Base-by-base conservation (phyloP, 2,329 filamentous ascomycete species). In the Beauveria australis region DNA sequence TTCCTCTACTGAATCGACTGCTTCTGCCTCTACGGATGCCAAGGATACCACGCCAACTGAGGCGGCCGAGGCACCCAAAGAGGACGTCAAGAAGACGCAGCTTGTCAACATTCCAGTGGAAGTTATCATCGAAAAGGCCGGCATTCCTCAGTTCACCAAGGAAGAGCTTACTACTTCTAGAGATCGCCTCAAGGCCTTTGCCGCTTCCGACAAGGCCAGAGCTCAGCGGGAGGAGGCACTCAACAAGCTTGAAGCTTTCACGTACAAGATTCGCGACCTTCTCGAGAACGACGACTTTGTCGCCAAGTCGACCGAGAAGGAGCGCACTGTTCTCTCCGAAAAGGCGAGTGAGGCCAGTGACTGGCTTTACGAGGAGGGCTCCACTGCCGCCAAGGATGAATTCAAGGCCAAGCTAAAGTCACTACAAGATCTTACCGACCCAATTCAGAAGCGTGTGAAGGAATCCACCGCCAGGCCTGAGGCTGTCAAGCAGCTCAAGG, bases 171-270 rank as follows among this genome's bases (percentile, higher is more conserved):
- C 76, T 64, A 73, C 78, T 68, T 67, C 81, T 73, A 87, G 88
- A 71, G 82, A 89, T 66, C 88, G 91, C 49, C 83, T 99, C 48
- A 82, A 86, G 68, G 88, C 91, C 5, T 97, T 99, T 68, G 91
- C 95, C 66, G 80, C 83, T 28, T 96, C 93, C 2, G 94, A 99
- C 74, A 84, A 83, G 66, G 85, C 88, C 30, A 89, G 92, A 55
- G 76, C 86, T 41, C 79, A 86, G 61, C 86, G 92, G 37, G 92
- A 97, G 71, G 93, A 97, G 72, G 85, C 90, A 1, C 79, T 97
- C 61, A 99, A 97, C 75, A 88, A 89, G 65, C 84, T 99, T n/a
- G 94, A 99, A 74, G 88, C 83, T 14, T 97, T 89, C 74, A 96
- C 93, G 16, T 99, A 99, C 79, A 88, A 86, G 69, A 84, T 89